Base-by-base conservation (phyloP, 768 basidiomycete species). In the Calocera cornea region DNA sequence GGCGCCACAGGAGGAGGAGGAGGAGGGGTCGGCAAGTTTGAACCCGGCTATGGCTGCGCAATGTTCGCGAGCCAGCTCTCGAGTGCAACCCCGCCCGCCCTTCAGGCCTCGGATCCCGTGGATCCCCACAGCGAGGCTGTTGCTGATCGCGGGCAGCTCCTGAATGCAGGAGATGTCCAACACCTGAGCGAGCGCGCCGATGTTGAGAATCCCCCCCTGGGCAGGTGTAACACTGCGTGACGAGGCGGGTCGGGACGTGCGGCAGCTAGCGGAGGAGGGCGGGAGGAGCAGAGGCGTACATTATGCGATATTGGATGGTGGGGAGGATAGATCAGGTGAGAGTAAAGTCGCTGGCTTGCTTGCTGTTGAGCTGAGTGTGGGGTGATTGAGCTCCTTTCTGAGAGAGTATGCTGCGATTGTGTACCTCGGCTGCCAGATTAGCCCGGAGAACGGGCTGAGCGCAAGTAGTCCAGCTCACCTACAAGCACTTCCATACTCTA, bases 131-230 rank as follows among this genome's bases (percentile, higher is more conserved):
- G 29, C 64, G 36, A 17, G 64, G 41, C 0, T 65, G 40, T 17
- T n/a, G 54, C 41, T 72, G 68, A 29, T 68, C 70, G 41, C 38
- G n/a, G 5, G 72, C 73, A 1, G 74, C 65, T 19, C 71, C 64
- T 72, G 74, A 31, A 83, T 67, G 74, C 84, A 84, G 0, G 83
- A 84, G 38, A 80, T 77, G 71, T 86, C 86, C 73, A 83, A 83
- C 3, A 86, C 74, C 70, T 84, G 81, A 2, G 79, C 80, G n/a
- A 82, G 70, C 49, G 83, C 82, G 65, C 72, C 68, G 50, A 60
- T 49, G 29, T 66, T 60, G 14, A 50, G 11, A n/a, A 16, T 11
- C 24, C 22, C 73, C 38, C 69, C 64, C 11, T 70, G 69, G 70
- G 68, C 77, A 78, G n/a, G 76, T 78, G 69, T 78, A 78, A 69